These are phyloP conservation scores for Hyaloscypha hepaticicola DNA, from an alignment of 495 filamentous ascomycete genomes.

Conservation along the genomic window DNA sequence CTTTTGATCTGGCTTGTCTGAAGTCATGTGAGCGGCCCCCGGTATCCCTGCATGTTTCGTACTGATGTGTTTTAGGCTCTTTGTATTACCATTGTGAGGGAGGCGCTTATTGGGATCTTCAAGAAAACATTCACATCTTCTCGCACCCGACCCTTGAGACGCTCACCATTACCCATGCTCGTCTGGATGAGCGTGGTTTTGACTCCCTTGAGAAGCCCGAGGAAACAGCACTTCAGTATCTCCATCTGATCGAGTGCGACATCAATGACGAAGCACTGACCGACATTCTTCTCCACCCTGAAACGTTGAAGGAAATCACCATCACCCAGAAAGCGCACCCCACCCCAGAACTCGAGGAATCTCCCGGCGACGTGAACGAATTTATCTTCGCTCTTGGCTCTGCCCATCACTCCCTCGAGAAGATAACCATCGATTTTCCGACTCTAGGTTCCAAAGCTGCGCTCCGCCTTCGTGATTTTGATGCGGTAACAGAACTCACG, in stretches of 20 bases:
- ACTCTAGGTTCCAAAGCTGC: conserved; percentile 29
- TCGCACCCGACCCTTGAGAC: conserved; percentile 37
- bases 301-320: conserved; percentile 33
- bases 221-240: conserved; percentile 30
- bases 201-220: conserved; percentile 35
- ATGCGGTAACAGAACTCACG: conserved; percentile 25
- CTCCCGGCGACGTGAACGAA: conserved; percentile 34
- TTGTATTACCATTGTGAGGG: conserved; percentile 35
- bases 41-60: not conserved
- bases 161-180: conserved; percentile 33
- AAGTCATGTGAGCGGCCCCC: conserved; percentile 28
- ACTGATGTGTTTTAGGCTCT: conserved; percentile 11
- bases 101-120: conserved; percentile 38
- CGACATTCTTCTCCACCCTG: conserved; percentile 36
- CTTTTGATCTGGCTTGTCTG: conserved; percentile 37
- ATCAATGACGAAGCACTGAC: conserved; percentile 38
- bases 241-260: conserved; percentile 38
- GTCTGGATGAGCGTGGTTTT: conserved; percentile 35
- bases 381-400: conserved; percentile 36
- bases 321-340: conserved; percentile 34
- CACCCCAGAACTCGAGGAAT: conserved; percentile 33
- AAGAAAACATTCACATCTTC: conserved; percentile 40
- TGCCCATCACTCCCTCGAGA: conserved; percentile 32
- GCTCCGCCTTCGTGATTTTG: conserved; percentile 34
- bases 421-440: conserved; percentile 35